Base-by-base conservation (phyloP, 306 rosid species). In the Gillenia trifoliata region DNA sequence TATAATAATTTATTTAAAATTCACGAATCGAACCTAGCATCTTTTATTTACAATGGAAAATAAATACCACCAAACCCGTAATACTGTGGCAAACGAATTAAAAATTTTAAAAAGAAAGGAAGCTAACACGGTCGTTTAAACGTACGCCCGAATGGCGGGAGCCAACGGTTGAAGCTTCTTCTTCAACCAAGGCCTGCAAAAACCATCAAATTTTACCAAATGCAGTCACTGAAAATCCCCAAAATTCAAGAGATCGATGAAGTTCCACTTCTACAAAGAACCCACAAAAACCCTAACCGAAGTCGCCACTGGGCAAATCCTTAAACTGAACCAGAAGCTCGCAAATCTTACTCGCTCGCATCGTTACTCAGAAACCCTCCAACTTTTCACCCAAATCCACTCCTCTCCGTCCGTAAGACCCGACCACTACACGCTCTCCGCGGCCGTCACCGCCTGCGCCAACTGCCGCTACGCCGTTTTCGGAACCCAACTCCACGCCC, bases 361-460 rank as follows among this genome's bases (percentile, higher is more conserved):
- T 67, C 77, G 77, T 57, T 81, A 72, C 82, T 28, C 72, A 1
- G 86, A 92, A 1, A 68, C 88, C 49, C 82, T 86, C 76, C 72
- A 64, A 41, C 83, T 89, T 36, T 90, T 87, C 69, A 54, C 59
- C 57, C 75, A 77, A 73, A 86, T 85, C 69, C 88, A 90, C 75
- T 87, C 93, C 7, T 83, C 88, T 0, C 77, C 22, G 20, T 62
- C 50, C 43, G 73, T 74, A 28, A 80, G 70, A 61, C 89, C 92
- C 3, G 97, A 92, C 72, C 92, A 88, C 72, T 88, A 81, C 80
- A 85, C 90, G 66, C 83, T 92, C 63, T 92, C 97, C 68, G 71
- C 89, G 0, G 85, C 83, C 68, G 52, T 90, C 54, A 83, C 89
- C 1, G 89, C 90, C 81, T 72, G 85, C 45, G 82, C 93, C 19